Evolutionary conservation across 2,329 filamentous ascomycete genomes (phyloP), one percentile per base, ranked within the genome.

Genomic region (Keithomyces neogunnii): DNA sequence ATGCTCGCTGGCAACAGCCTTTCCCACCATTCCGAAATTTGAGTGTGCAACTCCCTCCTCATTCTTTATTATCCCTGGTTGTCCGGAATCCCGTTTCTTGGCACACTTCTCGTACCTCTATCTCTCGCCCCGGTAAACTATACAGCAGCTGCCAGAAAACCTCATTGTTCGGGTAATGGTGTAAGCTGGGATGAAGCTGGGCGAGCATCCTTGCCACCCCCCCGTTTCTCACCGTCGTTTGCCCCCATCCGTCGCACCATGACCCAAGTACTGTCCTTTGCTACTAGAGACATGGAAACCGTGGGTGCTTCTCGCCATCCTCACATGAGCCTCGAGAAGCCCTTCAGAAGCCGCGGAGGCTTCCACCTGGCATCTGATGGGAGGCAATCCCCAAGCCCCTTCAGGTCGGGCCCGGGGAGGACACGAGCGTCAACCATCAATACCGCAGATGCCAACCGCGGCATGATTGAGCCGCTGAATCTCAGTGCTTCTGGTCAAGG

Each of bases 381-480:
- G 19, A 50, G 49, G 40, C 51, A 40, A 3, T 51, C 53, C 29
- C 53, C 53, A 5, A 47, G 48, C 31, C 49, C 52, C 30, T 51
- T 48, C 47, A 43, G 49, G 45, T 42, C 51, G 33, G 45, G 53
- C 26, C 32, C 54, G 36, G 55, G 58, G 44, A 64, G 68, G 58
- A 78, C 77, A 60, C 69, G 76, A 53, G 66, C 73, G 39, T 69
- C 71, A 44, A 71, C 74, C 48, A 71, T 75, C 60, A 70, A 72
- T 55, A 67, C 70, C 39, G 68, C 68, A 26, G 71, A 75, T 53
- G 69, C 69, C n/a, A 73, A 68, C 54, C 66, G 63, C 59, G 60
- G 59, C 49, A 60, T 63, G 52, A 57, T 62, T 48, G 64, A 65
- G 50, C 62, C 61, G 40, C 56, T 64, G 48, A 60, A 58, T 42